phyloP scores from a whole-genome alignment of 2,329 filamentous ascomycete genomes.

The Clarireedia homoeocarpa region DNA sequence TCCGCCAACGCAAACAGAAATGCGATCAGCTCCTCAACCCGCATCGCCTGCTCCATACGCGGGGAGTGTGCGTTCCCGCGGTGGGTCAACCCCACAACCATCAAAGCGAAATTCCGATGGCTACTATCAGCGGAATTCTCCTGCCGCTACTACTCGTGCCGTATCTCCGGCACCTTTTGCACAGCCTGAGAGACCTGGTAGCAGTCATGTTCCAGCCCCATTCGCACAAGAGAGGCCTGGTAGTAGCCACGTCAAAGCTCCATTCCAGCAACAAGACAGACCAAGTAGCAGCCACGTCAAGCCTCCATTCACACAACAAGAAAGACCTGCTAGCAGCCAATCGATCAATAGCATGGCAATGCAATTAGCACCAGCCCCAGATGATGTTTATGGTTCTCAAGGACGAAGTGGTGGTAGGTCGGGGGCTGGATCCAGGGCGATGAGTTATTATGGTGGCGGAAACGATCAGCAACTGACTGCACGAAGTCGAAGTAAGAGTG shows the following conservation, averaged over 20 bases:
- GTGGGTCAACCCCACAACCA: conserved; percentile 31
- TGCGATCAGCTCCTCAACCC: conserved; percentile 39
- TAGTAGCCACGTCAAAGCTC: neutral
- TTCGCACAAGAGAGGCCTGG: conserved; percentile 11
- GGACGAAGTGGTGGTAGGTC: conserved; percentile 42
- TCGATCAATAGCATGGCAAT: conserved; percentile 48
- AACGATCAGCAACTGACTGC: conserved; percentile 32
- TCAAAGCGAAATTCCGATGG: conserved; percentile 39
- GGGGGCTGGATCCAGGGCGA: conserved; percentile 38
- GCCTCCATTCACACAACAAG: conserved; percentile 21
- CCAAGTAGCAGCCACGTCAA: conserved; percentile 38
- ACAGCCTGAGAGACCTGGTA: conserved; percentile 41
- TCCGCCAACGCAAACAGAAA: conserved; percentile 44
- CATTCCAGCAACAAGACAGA: conserved; percentile 33
- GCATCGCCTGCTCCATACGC: conserved; percentile 59
- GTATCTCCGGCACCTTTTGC: conserved; percentile 35
- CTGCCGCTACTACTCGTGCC: conserved; percentile 36
- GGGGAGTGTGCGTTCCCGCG: conserved; percentile 27
- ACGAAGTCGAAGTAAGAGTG: conserved; percentile 66
- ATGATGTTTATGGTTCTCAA: conserved; percentile 52
- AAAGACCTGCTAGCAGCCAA: conserved; percentile 7
- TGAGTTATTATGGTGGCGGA: conserved; percentile 44
- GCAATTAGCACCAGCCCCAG: conserved; percentile 49
- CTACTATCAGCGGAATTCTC: conserved; percentile 44
- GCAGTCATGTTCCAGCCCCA: conserved; percentile 31